Evolutionary conservation across 768 basidiomycete species (phyloP).

Genomic region (Artomyces pyxidatus): DNA sequence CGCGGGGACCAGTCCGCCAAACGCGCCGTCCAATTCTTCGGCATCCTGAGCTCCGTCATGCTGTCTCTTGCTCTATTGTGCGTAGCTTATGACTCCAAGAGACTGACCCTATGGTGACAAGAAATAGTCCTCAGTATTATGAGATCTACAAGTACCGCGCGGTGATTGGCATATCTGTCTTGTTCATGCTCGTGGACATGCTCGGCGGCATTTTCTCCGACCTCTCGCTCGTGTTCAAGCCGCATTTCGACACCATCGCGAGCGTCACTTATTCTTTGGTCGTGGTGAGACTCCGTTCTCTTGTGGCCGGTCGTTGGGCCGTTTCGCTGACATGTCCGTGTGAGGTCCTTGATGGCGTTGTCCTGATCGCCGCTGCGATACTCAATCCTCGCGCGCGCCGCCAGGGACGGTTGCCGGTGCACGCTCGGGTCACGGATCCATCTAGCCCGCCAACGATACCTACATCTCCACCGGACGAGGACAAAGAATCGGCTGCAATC

Average conservation of each 20-base stretch:
- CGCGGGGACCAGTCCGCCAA: constrained; percentile 27
- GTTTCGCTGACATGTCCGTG: too few species aligned
- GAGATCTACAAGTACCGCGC: constrained; percentile 62
- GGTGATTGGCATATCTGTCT: constrained; percentile 60
- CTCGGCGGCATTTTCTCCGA: constrained; percentile 63
- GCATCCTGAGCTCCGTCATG: constrained; percentile 50
- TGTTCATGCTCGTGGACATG: constrained; percentile 65
- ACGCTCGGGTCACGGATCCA: too few species aligned
- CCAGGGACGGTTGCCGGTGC: too few species aligned
- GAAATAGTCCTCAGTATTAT: constrained; percentile 58
- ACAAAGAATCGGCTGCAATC: too few species aligned
- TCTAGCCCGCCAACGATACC: too few species aligned
- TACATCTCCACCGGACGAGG: too few species aligned
- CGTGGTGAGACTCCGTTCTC: constrained; percentile 32
- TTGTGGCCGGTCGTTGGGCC: too few species aligned
- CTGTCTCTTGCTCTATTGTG: constrained; percentile 44
- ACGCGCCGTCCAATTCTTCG: constrained; percentile 41
- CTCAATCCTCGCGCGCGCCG: constrained; percentile 53
- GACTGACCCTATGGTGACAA: background rate
- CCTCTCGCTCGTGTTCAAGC: constrained; percentile 59
- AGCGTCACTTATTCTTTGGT: constrained; percentile 56
- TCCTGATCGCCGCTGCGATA: constrained; percentile 55
- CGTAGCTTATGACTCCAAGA: constrained; percentile 3
- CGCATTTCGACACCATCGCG: constrained; percentile 54
- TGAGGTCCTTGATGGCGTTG: constrained; percentile 52